These are phyloP conservation scores for Aspergillus uvarum DNA, from an alignment of 2,329 filamentous ascomycete species.

Conservation along the genomic window DNA sequence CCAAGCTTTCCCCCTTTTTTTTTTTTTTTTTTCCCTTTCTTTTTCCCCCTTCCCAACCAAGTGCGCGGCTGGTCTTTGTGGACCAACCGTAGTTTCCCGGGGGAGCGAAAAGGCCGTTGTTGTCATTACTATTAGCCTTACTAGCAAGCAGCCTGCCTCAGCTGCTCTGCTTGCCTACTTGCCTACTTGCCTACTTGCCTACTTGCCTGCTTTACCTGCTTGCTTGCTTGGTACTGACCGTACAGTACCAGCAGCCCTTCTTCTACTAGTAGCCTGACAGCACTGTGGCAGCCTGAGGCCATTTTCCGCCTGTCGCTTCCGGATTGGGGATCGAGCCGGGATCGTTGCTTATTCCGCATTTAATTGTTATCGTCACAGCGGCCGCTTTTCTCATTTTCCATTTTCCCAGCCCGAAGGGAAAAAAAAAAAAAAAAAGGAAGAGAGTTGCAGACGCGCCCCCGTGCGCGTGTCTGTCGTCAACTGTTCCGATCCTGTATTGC, in stretches of 20 bases:
- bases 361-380: background rate
- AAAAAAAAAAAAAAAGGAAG: background rate
- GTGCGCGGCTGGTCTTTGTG: constrained; percentile 12
- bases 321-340: background rate
- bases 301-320: background rate
- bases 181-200: too few relatives aligned
- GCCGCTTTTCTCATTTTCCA: too few relatives aligned
- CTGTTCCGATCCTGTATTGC: background rate
- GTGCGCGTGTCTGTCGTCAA: constrained; percentile 1
- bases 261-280: background rate
- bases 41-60: constrained; percentile 1
- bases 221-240: too few relatives aligned
- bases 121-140: too few relatives aligned
- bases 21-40: background rate
- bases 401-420: background rate
- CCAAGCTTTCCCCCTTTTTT: constrained; percentile 4
- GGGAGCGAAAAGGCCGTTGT: too few relatives aligned
- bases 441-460: constrained; percentile 1
- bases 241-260: too few relatives aligned
- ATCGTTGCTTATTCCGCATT: background rate
- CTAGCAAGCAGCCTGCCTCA: too few relatives aligned
- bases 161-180: too few relatives aligned
- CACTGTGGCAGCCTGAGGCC: background rate
- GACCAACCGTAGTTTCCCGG: constrained; percentile 10
- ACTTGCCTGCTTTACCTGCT: too few relatives aligned